phyloP scores from a whole-genome alignment of 495 filamentous ascomycete species.

The Penicilliopsis zonata region DNA sequence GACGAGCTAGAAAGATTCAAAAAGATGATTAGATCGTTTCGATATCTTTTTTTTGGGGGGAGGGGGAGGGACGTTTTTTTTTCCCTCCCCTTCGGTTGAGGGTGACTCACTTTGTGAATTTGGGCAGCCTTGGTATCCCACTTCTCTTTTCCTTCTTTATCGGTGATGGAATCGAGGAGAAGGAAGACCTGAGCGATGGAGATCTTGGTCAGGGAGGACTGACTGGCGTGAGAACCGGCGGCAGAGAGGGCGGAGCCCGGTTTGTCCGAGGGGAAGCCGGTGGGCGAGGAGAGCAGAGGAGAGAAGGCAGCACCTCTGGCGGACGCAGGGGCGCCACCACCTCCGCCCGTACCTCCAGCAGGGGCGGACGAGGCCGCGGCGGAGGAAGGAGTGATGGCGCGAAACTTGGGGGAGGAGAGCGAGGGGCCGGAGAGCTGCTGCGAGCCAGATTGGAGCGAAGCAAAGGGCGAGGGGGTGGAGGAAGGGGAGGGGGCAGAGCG shows the following conservation, averaged over 20 bases:
- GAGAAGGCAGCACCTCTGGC: constrained; percentile 49
- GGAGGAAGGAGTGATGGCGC: constrained; percentile 51
- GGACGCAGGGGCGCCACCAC: constrained; percentile 38
- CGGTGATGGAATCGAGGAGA: constrained; percentile 83
- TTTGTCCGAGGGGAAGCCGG: constrained; percentile 42
- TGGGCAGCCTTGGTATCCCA: constrained; percentile 88
- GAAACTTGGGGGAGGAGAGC: constrained; percentile 46
- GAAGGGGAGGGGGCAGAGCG: constrained; percentile 39
- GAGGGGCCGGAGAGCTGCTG: constrained; percentile 40
- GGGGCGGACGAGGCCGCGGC: constrained; percentile 40
- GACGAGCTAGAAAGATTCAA: constrained; percentile 48
- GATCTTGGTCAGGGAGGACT: constrained; percentile 60
- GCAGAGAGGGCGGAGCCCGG: constrained; percentile 28
- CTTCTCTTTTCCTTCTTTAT: constrained; percentile 81
- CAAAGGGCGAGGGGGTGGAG: constrained; percentile 38
- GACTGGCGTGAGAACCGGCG: constrained; percentile 27
- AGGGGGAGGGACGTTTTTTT: no score
- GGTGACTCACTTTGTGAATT: constrained; percentile 65
- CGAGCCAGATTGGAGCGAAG: constrained; percentile 45
- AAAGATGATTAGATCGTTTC: no score
- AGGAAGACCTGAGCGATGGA: constrained; percentile 91
- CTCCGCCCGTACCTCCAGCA: constrained; percentile 50
- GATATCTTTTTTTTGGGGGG: no score
- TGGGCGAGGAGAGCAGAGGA: constrained; percentile 52
- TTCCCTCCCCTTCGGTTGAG: not conserved